phyloP scores from a whole-genome alignment of 2,329 filamentous ascomycete genomes.

The Fusarium papillatum region DNA sequence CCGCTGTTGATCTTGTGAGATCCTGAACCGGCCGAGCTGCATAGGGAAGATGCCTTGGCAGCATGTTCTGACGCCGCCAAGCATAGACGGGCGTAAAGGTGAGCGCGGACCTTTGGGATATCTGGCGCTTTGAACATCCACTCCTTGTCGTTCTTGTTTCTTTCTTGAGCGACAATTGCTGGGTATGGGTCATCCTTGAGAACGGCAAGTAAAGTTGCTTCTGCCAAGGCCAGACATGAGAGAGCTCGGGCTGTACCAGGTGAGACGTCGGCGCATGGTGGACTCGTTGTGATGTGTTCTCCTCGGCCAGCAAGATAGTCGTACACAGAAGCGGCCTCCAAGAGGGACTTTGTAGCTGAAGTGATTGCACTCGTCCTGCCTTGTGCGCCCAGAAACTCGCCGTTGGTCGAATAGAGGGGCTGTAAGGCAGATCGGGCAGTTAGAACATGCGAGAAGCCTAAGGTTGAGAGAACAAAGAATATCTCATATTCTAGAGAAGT shows the following conservation, averaged over 20 bases:
- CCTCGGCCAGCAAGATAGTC: conserved; percentile 75
- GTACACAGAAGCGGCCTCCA: conserved; percentile 85
- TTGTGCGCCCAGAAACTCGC: conserved; percentile 71
- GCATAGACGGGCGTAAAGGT: conserved; percentile 89
- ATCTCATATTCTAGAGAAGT: conserved; percentile 86
- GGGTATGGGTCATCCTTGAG: conserved; percentile 96
- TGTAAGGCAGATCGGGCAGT: conserved; percentile 81
- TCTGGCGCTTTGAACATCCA: conserved; percentile 97
- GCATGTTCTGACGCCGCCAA: conserved; percentile 92
- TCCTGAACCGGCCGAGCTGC: conserved; percentile 54
- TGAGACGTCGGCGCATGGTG: conserved; percentile 67
- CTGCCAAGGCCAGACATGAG: conserved; percentile 80
- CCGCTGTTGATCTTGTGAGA: conserved; percentile 71
- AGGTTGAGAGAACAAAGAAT: conserved; percentile 81
- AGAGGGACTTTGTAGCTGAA: conserved; percentile 81
- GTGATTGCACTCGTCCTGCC: conserved; percentile 79
- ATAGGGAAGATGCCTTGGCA: conserved; percentile 73
- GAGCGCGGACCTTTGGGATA: conserved; percentile 89
- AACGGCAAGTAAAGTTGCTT: conserved; percentile 91
- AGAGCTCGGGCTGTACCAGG: conserved; percentile 68
- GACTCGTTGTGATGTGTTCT: conserved; percentile 54
- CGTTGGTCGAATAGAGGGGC: conserved; percentile 77
- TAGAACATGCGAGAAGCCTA: conserved; percentile 81
- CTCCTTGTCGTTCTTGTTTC: conserved; percentile 87
- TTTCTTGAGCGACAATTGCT: conserved; percentile 81